Base-by-base conservation (phyloP, 352 stramenopile genomes). In the Pythium dissotocum region DNA sequence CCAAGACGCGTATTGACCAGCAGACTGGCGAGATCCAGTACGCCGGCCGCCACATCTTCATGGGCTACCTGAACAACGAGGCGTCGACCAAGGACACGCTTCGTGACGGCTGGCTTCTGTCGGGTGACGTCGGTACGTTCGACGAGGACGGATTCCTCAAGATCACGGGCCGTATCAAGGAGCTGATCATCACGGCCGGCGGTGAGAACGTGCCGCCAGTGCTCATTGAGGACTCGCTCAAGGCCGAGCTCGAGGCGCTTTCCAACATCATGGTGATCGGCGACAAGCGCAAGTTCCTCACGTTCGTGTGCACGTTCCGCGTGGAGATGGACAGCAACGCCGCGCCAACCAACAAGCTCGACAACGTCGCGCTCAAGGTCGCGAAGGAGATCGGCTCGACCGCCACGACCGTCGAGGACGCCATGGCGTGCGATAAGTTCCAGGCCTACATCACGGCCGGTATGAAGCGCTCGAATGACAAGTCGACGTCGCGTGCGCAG, bases 111-210 rank as follows among this genome's bases (percentile, higher is more conserved):
- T 98, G 89, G 88, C 70, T 98, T 12, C 77, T 97, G 67, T 95
- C 85, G 9, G 95, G 94, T n/a, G 95, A 98, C 63, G 83, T 97
- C 18, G 94, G 85, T 10, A 59, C 73, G 33, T 83, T 96, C 12
- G 90, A 97, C 48, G 71, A 88, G 16, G 83, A 92, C 54, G 85
- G 94, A n/a, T 98, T 98, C 70, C 69, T 97, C 49, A 75, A 67
- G 18, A 96, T 98, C 70, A 98, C 93, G 3, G 94, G 93, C 16
- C 87, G 94, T 18, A 97, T 98, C 74, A 98, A 98, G 73, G 93
- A 98, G 74, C 79, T 98, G 30, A 98, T 98, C 75, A 96, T 97
- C 74, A 98, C 92, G 7, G 90, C 91, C 5, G 91, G 93, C 33
- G 91, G 94, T 30, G 93, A 98, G 76, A 98, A 98, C 71, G 81